phyloP scores from a whole-genome alignment of 345 rosid species.

The Clausena lansium region DNA sequence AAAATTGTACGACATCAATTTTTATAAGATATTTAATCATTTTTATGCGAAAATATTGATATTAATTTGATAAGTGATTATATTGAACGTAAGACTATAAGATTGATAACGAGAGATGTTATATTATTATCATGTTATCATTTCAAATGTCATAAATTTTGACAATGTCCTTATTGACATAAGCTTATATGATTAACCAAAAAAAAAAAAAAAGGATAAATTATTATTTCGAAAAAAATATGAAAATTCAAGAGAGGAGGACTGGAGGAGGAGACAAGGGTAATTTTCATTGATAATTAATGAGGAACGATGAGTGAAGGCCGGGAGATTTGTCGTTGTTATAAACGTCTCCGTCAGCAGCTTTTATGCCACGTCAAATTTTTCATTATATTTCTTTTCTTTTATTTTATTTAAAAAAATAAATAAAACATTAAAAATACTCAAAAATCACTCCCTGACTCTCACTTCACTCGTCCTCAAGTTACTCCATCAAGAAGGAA shows the following conservation, averaged over 20 bases:
- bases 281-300: slow-evolving; percentile 7
- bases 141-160: no score
- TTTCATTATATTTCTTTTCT: slow-evolving; percentile 4
- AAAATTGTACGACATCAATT: no score
- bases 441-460: slow-evolving; percentile 3
- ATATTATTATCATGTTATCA: no score
- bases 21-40: no score
- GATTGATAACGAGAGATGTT: no score
- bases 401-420: background rate
- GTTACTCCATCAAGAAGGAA: background rate
- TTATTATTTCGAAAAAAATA: background rate
- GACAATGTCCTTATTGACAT: no score
- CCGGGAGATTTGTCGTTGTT: slow-evolving; percentile 22
- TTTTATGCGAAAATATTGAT: no score
- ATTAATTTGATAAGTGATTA: no score
- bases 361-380: slow-evolving; percentile 39
- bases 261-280: slow-evolving; percentile 20
- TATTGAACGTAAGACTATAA: no score
- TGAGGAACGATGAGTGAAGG: background rate
- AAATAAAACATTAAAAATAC: background rate
- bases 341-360: slow-evolving; percentile 30
- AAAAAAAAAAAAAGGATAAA: no score
- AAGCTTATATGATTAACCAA: no score
- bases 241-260: background rate
- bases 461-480: background rate